Evolutionary conservation across 2,329 filamentous ascomycete genomes (phyloP).

Genomic region (Phialophora verrucosa): DNA sequence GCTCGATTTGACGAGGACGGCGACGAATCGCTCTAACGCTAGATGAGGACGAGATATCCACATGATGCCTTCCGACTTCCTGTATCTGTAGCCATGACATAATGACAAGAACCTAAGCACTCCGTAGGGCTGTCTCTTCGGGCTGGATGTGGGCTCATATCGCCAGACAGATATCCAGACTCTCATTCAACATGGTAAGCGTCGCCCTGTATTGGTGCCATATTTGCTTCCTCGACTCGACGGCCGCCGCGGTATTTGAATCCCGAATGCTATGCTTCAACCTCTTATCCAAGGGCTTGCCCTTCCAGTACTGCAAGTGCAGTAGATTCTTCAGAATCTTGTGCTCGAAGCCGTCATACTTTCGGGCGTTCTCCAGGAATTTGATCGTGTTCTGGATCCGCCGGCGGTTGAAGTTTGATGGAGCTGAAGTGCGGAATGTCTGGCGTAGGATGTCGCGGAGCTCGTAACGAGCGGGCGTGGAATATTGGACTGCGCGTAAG

Average conservation of each 20-base stretch:
- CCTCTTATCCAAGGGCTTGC: slow-evolving; percentile 43
- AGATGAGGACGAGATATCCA: slow-evolving; percentile 3
- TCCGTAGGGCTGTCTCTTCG: background rate
- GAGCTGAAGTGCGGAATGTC: slow-evolving; percentile 49
- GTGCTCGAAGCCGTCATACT: slow-evolving; percentile 52
- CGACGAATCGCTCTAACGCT: slow-evolving; percentile 23
- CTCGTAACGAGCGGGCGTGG: slow-evolving; percentile 62
- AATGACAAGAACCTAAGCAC: background rate
- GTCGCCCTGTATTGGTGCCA: slow-evolving; percentile 53
- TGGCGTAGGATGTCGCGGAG: slow-evolving; percentile 53
- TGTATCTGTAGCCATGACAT: background rate
- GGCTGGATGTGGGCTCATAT: slow-evolving; percentile 2
- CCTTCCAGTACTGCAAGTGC: slow-evolving; percentile 52
- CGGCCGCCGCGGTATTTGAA: slow-evolving; percentile 38
- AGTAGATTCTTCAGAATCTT: slow-evolving; percentile 55
- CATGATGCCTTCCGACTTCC: background rate
- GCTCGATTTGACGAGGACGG: slow-evolving; percentile 30
- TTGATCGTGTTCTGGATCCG: slow-evolving; percentile 53
- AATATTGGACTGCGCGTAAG: slow-evolving; percentile 62
- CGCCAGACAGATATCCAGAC: slow-evolving; percentile 52
- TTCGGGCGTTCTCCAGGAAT: slow-evolving; percentile 52
- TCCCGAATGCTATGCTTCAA: slow-evolving; percentile 38
- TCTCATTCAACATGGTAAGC: slow-evolving; percentile 55
- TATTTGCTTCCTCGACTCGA: slow-evolving; percentile 44
- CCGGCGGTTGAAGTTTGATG: slow-evolving; percentile 47